phyloP scores from a whole-genome alignment of 176 grass and related monocot genomes.

The Eremochloa ophiuroides region DNA sequence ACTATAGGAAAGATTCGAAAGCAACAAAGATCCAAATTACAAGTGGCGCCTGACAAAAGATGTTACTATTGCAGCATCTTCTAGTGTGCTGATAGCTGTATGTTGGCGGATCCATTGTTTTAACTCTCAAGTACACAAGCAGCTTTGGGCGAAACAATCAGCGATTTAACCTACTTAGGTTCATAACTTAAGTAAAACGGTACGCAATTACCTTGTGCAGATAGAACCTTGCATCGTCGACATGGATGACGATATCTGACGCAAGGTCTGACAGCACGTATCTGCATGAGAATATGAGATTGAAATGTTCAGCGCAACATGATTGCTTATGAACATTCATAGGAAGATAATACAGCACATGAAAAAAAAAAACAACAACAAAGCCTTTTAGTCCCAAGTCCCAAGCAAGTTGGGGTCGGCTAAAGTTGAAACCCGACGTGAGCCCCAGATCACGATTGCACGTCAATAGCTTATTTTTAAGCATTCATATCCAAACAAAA shows the following conservation, averaged over 20 bases:
- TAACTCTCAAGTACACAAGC: background rate
- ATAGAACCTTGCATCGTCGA: slow-evolving; percentile 53
- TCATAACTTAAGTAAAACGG: background rate
- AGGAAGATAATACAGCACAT: too few relatives aligned
- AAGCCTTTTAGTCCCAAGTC: too few relatives aligned
- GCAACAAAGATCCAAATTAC: slow-evolving; percentile 47
- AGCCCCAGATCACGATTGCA: too few relatives aligned
- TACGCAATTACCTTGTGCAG: slow-evolving; percentile 60
- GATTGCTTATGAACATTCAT: background rate
- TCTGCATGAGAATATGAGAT: slow-evolving; percentile 38
- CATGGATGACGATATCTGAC: slow-evolving; percentile 57
- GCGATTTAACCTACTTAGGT: background rate
- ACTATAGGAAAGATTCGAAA: slow-evolving; percentile 43
- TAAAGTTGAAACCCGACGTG: too few relatives aligned
- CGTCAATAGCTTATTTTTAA: too few relatives aligned
- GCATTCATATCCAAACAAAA: too few relatives aligned
- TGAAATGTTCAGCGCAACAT: background rate
- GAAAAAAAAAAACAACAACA: too few relatives aligned
- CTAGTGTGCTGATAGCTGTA: slow-evolving; percentile 44
- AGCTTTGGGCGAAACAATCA: background rate
- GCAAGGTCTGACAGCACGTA: slow-evolving; percentile 62
- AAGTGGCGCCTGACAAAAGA: slow-evolving; percentile 44
- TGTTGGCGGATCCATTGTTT: slow-evolving; percentile 37
- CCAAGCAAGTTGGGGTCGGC: too few relatives aligned
- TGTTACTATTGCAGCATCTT: slow-evolving; percentile 41